Evolutionary conservation across 257 asterid genomes (phyloP), one percentile per base, ranked within the genome.

Genomic region (Marsdenia floribunda): DNA sequence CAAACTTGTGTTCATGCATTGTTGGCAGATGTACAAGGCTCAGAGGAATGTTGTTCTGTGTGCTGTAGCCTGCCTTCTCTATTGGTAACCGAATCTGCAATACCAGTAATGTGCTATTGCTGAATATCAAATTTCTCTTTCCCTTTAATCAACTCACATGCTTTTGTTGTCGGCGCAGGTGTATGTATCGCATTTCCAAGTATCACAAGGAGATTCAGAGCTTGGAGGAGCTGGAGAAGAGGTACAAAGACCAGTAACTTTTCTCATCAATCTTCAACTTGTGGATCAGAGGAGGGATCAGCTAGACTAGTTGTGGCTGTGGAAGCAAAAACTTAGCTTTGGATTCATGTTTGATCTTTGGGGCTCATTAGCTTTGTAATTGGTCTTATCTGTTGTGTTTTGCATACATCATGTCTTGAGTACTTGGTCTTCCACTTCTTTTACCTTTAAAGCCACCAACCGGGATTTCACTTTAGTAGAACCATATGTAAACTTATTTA

Each of bases 1-100:
- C 47, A 35, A 26, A 19, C 26, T 21, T 24, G 24, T 64, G 55
- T 75, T 80, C 72, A 19, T 66, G 46, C 71, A 64, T 72, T 77
- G 46, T 73, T 75, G 75, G 52, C 90, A 93, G 98, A 85, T 88
- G 40, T 91, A 85, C 90, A 93, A 93, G 88, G 88, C 98, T 80
- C 98, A 91, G 80, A 89, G 97, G 83, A 93, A 93, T 24, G 88
- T 79, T 26, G 89, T 93, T 78, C 74, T 93, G 70, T 93, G 98
- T 29, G 73, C 72, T 21, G 87, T 83, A 47, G 88, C 97, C 7
- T 89, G 93, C 84, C 84, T 93, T 63, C 91, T 93, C 26, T 93
- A 93, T 63, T 91, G 98, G 98, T 93, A 87, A 13, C 69, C 38
- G 29, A 16, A 65, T 35, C 26, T 47, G 52, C 66, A 42, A 55